Evolutionary conservation across 768 basidiomycete genomes (phyloP), one percentile per base, ranked within the genome.

Genomic region (Ramaria sp.): DNA sequence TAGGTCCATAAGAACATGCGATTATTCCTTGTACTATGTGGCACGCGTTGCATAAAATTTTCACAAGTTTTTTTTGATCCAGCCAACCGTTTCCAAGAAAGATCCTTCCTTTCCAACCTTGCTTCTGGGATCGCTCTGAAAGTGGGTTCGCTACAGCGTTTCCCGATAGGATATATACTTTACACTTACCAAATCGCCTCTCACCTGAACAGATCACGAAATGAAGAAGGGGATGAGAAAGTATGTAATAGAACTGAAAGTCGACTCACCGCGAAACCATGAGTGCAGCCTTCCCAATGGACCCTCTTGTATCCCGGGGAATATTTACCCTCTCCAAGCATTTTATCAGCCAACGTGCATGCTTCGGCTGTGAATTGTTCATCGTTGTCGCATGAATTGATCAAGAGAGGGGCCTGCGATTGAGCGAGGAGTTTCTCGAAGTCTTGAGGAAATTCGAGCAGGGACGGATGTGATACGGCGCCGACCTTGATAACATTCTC

Each of bases 401-500:
- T 81, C 37, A 88, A 73, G 25, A 86, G 70, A 20, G 84, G 81
- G 0, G 73, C 73, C 44, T 74, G 73, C 30, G 81, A 69, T 30
- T 47, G 16, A 13, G 30, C 24, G n/a, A 53, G 28, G n/a, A 57
- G 47, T 28, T 36, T 57, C 56, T 57, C 52, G 12, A 53, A 13
- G 39, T 57, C 56, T 18, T 28, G 52, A 10, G 56, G 52, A 5
- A 48, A 39, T 25, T 53, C 12, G 32, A 57, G 42, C 16, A 45
- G 22, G 16, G 56, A 57, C n/a, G 56, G 52, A 38, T 57, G 56
- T 22, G 52, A 39, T 20, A 48, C 44, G 3, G 37, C 52, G 28
- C 51, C 44, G 30, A 47, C 52, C 24, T 57, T 39, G 20, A 57
- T 53, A 10, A 37, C 36, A 42, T 48, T 49, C 15, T 57, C 56